These are phyloP conservation scores for Chenopodium album DNA, from an alignment of 148 eudicot species.

Conservation along the genomic window DNA sequence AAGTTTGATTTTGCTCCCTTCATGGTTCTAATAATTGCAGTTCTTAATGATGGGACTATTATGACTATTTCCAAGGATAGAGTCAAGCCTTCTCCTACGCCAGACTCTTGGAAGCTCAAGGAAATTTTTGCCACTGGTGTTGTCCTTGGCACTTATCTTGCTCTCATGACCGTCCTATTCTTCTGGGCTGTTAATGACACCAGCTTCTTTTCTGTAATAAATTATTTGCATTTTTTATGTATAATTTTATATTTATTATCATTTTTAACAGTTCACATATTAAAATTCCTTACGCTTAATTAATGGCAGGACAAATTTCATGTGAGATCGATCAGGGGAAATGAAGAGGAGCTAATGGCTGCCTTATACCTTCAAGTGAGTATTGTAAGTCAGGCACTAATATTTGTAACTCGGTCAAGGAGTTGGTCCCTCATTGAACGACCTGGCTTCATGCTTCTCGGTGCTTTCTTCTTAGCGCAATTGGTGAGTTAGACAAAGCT, in stretches of 20 bases:
- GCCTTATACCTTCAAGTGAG: constrained; percentile 85
- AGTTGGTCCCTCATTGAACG: constrained; percentile 70
- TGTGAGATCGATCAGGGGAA: constrained; percentile 45
- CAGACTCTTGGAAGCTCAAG: constrained; percentile 73
- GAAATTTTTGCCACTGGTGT: constrained; percentile 76
- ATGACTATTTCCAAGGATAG: constrained; percentile 83
- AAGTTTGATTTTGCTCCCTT: constrained; percentile 78
- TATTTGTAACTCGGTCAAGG: constrained; percentile 74
- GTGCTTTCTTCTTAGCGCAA: constrained; percentile 63
- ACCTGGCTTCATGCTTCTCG: constrained; percentile 58
- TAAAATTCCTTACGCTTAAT: neutral
- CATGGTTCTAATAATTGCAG: constrained; percentile 74
- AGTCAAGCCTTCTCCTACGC: constrained; percentile 72
- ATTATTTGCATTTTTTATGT: neutral
- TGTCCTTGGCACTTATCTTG: constrained; percentile 69
- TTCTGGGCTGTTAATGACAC: constrained; percentile 59
- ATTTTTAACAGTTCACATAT: neutral
- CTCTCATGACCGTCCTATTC: constrained; percentile 69
- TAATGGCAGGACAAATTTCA: constrained; percentile 45
- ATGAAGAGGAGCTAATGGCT: constrained; percentile 42
- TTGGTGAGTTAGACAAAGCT: constrained; percentile 44
- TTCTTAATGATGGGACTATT: constrained; percentile 77
- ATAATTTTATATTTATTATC: neutral
- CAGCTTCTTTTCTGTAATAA: constrained; percentile 56
- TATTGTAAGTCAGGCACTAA: constrained; percentile 73